These are phyloP conservation scores for Xylariaceae sp. DNA, from an alignment of 2,329 filamentous ascomycete genomes.

Conservation along the genomic window DNA sequence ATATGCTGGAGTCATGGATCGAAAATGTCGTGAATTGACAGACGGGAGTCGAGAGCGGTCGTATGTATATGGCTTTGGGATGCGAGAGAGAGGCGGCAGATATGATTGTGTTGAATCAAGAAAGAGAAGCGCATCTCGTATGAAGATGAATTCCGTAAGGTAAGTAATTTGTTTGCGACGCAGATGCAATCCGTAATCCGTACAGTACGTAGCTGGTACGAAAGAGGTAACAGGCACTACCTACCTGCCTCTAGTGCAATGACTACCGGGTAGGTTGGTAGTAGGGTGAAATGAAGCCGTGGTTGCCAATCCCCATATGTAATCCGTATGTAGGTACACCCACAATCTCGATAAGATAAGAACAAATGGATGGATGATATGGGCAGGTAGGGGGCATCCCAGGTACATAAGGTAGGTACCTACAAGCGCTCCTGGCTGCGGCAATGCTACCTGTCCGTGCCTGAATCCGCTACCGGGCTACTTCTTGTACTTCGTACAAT, in stretches of 20 bases:
- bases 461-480: background rate
- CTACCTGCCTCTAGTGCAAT: background rate
- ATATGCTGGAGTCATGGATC: background rate
- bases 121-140: conserved; percentile 8
- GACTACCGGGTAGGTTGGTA: too few species aligned
- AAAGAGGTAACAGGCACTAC: background rate
- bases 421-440: background rate
- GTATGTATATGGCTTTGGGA: background rate
- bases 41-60: background rate
- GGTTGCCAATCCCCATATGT: background rate
- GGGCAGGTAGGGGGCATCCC: too few species aligned
- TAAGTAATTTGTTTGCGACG: background rate
- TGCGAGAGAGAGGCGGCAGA: conserved; percentile 6
- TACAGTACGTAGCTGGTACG: background rate
- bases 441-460: background rate
- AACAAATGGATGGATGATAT: background rate
- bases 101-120: background rate
- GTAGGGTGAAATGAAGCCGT: too few species aligned
- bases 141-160: background rate
- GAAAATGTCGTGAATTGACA: background rate
- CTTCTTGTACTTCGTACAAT: too few species aligned
- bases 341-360: conserved; percentile 1
- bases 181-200: background rate
- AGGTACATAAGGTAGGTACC: background rate
- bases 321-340: background rate